Evolutionary conservation across 2,329 filamentous ascomycete species (phyloP).

Genomic region (Ceratocystis smalleyi): DNA sequence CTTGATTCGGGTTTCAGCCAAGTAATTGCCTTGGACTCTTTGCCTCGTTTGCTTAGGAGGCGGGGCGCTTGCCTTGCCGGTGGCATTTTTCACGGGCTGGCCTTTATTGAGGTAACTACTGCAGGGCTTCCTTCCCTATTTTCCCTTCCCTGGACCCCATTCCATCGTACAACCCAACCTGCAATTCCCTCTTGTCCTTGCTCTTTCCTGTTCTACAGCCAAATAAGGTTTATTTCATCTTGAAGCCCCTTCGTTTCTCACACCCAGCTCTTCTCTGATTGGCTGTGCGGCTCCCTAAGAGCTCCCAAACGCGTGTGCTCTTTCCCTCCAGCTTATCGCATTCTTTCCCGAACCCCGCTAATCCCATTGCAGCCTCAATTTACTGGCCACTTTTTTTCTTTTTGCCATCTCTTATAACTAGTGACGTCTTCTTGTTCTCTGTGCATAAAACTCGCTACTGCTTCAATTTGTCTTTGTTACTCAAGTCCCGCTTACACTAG

Average conservation of each 20-base stretch:
- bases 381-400: not conserved
- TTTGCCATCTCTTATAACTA: not conserved
- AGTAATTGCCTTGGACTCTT: not conserved
- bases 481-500: not conserved
- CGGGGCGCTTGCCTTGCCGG: not conserved
- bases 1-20: not conserved
- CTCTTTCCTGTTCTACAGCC: not conserved
- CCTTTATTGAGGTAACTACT: not conserved
- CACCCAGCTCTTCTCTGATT: not conserved
- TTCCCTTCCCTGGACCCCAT: not conserved
- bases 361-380: not conserved
- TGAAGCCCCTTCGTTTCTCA: not conserved
- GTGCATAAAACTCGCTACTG: not conserved
- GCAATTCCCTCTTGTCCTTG: not conserved
- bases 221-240: not conserved
- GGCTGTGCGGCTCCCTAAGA: not conserved
- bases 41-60: not conserved
- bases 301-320: not conserved
- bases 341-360: slow-evolving; percentile 4
- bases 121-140: not conserved
- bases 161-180: not conserved
- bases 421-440: not conserved
- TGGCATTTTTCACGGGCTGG: not conserved
- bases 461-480: not conserved
- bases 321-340: not conserved